Evolutionary conservation across 2,329 filamentous ascomycete genomes (phyloP).

Genomic region (Cercospora brassicicola): DNA sequence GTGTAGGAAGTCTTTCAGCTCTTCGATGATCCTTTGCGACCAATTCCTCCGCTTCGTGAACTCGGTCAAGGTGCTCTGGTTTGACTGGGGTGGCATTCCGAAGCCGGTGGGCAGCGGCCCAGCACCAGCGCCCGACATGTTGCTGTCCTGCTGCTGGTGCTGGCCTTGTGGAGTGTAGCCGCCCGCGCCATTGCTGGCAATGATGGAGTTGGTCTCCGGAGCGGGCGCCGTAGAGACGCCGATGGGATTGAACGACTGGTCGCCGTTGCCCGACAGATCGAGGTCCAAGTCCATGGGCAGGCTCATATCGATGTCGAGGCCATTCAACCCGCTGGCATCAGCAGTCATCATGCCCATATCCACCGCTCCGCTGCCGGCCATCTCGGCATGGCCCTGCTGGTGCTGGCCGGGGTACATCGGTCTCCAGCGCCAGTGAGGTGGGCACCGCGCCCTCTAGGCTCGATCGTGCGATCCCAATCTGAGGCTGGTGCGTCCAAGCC

Average conservation of each 20-base stretch:
- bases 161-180: conserved; percentile 29
- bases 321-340: conserved; percentile 42
- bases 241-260: conserved; percentile 31
- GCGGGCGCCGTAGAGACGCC: conserved; percentile 23
- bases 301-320: conserved; percentile 49
- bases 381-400: conserved; percentile 15
- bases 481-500: conserved; percentile 22
- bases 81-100: conserved; percentile 47
- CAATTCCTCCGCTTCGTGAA: conserved; percentile 72
- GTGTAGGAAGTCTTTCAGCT: conserved; percentile 83
- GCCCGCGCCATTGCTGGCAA: conserved; percentile 29
- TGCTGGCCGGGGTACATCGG: conserved; percentile 25
- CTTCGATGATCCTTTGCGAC: conserved; percentile 85
- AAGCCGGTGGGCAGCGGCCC: conserved; percentile 59
- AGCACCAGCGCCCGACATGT: conserved; percentile 49
- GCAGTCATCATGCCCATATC: conserved; percentile 24
- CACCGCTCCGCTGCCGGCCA: conserved; percentile 22
- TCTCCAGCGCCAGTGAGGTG: conserved; percentile 23
- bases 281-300: conserved; percentile 51
- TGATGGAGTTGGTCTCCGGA: conserved; percentile 24
- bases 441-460: conserved; percentile 19
- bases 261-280: conserved; percentile 27
- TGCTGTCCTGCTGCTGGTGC: conserved; percentile 34
- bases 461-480: conserved; percentile 25
- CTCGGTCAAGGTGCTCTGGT: conserved; percentile 60